Percentiles rank a stretch among this genome's conserved stretches.
phyloP scores from a whole-genome alignment of 192 early-diverging fungal species.

The Linderina pennispora region DNA sequence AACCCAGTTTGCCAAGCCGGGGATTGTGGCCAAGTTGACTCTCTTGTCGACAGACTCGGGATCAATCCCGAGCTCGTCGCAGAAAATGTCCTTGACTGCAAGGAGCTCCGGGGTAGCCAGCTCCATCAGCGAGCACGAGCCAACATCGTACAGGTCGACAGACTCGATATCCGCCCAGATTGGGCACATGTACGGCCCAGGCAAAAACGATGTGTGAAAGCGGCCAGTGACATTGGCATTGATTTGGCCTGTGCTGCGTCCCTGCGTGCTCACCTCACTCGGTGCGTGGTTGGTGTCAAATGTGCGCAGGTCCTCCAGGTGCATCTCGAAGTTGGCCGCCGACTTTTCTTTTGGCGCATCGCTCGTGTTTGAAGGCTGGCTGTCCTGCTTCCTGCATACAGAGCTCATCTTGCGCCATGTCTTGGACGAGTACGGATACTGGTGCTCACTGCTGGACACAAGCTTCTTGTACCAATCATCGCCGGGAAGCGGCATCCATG shows the following conservation, averaged over 20 bases:
- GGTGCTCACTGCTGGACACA: conserved; percentile 4
- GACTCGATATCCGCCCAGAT: conserved; percentile 45
- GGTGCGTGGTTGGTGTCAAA: conserved; percentile 7
- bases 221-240: conserved; percentile 38
- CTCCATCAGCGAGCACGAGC: conserved; percentile 37
- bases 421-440: conserved; percentile 38
- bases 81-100: conserved; percentile 44
- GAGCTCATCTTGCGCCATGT: conserved; percentile 19
- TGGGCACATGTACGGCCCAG: conserved; percentile 40
- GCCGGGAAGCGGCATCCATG: conserved; percentile 30
- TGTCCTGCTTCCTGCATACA: neutral
- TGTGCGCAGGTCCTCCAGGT: neutral
- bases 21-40: conserved; percentile 29
- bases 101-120: conserved; percentile 38
- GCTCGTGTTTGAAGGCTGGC: neutral
- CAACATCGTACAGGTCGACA: conserved; percentile 43
- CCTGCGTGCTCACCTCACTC: conserved; percentile 29
- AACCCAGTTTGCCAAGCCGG: conserved; percentile 38
- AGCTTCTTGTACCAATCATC: conserved; percentile 14
- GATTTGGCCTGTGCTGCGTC: conserved; percentile 3
- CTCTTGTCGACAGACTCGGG: conserved; percentile 25
- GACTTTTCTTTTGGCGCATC: neutral
- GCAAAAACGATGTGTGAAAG: conserved; percentile 35
- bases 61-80: conserved; percentile 35
- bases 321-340: neutral